phyloP scores from a whole-genome alignment of 108 stramenopile genomes.

The Nannochloropsis granulata region DNA sequence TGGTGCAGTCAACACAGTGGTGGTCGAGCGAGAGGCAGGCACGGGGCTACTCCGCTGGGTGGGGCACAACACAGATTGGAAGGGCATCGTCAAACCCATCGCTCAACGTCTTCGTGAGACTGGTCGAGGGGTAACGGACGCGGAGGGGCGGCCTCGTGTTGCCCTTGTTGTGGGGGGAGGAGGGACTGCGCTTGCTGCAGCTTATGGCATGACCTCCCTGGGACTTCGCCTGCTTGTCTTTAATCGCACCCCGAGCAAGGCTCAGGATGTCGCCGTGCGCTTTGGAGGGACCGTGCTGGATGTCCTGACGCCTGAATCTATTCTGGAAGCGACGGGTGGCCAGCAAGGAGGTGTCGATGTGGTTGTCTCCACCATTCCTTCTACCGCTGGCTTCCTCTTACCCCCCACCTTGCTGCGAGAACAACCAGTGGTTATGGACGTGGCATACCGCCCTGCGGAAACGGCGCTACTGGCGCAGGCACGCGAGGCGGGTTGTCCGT shows the following conservation, averaged over 20 bases:
- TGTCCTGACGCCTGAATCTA: slow-evolving; percentile 37
- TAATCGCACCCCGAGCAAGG: slow-evolving; percentile 82
- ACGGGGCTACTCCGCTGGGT: slow-evolving; percentile 39
- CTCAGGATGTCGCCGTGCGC: slow-evolving; percentile 57
- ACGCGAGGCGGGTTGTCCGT: slow-evolving; percentile 49
- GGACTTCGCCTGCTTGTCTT: slow-evolving; percentile 66
- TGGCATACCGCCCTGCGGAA: slow-evolving; percentile 89
- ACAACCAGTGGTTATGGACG: slow-evolving; percentile 45
- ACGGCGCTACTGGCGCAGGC: slow-evolving; percentile 75
- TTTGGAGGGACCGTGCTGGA: slow-evolving; percentile 67
- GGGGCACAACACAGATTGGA: slow-evolving; percentile 99
- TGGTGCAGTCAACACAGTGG: slow-evolving; percentile 94
- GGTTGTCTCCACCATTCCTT: slow-evolving; percentile 82
- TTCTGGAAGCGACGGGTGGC: slow-evolving; percentile 12
- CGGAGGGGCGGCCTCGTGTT: slow-evolving; percentile 12
- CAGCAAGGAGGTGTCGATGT: slow-evolving; percentile 38
- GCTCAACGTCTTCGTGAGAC: slow-evolving; percentile 48
- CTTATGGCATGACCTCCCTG: slow-evolving; percentile 46
- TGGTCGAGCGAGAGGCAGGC: slow-evolving; percentile 13
- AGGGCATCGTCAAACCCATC: slow-evolving; percentile 80
- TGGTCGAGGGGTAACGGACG: slow-evolving; percentile 1
- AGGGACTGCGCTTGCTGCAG: slow-evolving; percentile 90
- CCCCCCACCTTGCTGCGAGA: slow-evolving; percentile 55
- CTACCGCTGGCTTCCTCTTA: slow-evolving; percentile 64
- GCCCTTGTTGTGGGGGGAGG: slow-evolving; percentile 89